phyloP scores from a whole-genome alignment of 768 basidiomycete genomes.

The Suillus sp. region DNA sequence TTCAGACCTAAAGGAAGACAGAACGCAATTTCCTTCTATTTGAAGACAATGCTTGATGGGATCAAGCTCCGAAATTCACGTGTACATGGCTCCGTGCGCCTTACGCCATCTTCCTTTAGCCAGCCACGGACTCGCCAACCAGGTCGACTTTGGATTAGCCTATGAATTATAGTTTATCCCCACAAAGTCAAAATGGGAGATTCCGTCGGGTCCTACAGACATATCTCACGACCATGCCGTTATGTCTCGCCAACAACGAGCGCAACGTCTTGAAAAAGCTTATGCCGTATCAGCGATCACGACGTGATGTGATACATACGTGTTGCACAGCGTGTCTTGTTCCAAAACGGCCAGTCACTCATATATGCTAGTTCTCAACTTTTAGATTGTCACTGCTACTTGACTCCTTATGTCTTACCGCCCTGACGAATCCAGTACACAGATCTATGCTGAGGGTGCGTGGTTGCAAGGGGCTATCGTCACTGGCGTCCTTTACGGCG shows the following conservation, averaged over 20 bases:
- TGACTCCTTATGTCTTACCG: conserved; percentile 19
- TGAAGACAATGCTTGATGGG: background rate
- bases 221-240: background rate
- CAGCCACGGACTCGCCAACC: background rate
- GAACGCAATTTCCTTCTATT: background rate
- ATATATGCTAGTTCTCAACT: background rate
- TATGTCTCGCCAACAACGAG: background rate
- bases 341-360: background rate
- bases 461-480: conserved; percentile 35
- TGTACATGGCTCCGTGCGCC: background rate
- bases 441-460: conserved; percentile 29
- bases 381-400: background rate
- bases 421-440: conserved; percentile 14
- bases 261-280: background rate
- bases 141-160: background rate
- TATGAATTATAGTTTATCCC: no score
- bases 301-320: background rate
- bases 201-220: background rate
- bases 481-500: conserved; percentile 30
- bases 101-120: background rate
- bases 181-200: background rate
- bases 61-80: background rate
- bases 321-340: background rate
- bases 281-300: background rate
- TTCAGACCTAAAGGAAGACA: background rate